Percentiles rank a stretch among this genome's conserved stretches.
Evolutionary conservation across 2,329 filamentous ascomycete genomes (phyloP).

Genomic region (Neofusicoccum sp.): DNA sequence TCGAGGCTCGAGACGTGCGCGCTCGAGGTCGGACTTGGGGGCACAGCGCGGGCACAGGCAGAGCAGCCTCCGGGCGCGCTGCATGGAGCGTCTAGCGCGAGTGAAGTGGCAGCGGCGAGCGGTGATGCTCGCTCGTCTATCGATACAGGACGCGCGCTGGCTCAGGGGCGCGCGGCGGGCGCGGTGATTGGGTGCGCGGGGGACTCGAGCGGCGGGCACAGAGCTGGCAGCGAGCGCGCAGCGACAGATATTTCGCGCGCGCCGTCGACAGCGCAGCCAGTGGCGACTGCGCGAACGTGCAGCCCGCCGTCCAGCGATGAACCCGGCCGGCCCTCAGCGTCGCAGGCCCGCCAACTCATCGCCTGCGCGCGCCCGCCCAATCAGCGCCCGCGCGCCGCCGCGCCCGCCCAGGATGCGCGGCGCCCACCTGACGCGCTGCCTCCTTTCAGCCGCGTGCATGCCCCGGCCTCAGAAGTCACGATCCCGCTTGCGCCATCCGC

Average conservation of each 20-base stretch:
- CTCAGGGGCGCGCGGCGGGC: slow-evolving; percentile 3
- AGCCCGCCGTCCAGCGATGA: background rate
- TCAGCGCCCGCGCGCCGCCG: background rate
- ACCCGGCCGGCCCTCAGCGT: background rate
- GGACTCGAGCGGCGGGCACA: background rate
- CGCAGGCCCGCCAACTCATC: slow-evolving; percentile 4
- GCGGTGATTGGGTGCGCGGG: too few species aligned
- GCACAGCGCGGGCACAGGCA: background rate
- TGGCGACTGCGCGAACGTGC: slow-evolving; percentile 5
- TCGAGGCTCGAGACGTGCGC: slow-evolving; percentile 12
- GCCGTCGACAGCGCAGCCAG: slow-evolving; percentile 10
- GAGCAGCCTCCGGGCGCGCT: slow-evolving; percentile 3
- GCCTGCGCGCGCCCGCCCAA: background rate
- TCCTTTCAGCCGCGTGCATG: slow-evolving; percentile 15
- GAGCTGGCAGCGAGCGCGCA: slow-evolving; percentile 1
- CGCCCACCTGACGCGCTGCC: slow-evolving; percentile 12
- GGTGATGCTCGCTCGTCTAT: background rate
- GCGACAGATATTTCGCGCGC: slow-evolving; percentile 9
- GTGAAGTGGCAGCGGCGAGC: slow-evolving; percentile 2
- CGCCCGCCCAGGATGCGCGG: background rate
- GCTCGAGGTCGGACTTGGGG: slow-evolving; percentile 14
- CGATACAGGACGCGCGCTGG: background rate
- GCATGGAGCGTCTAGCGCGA: slow-evolving; percentile 7
- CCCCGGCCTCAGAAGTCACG: slow-evolving; percentile 3
- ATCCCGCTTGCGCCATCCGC: background rate